Evolutionary conservation across 371 early-diverging fungal species (phyloP).

Genomic region (Blakeslea trispora): DNA sequence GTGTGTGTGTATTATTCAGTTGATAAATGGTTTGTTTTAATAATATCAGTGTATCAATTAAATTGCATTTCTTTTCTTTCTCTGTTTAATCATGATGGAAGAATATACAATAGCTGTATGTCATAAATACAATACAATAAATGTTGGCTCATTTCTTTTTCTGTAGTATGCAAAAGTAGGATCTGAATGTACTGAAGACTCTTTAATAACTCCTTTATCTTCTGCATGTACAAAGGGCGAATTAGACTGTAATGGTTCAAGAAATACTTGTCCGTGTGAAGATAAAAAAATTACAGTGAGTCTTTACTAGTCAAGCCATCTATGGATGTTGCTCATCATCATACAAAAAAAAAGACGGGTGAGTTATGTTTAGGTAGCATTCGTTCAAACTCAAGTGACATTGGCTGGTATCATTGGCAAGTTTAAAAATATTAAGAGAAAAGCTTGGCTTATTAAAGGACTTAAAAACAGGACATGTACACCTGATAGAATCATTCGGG

Average conservation of each 20-base stretch:
- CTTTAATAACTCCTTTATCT: too few relatives aligned
- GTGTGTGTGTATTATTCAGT: too few relatives aligned
- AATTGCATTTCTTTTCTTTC: neutral
- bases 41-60: too few relatives aligned
- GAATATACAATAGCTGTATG: too few relatives aligned
- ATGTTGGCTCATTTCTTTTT: too few relatives aligned
- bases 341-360: constrained; percentile 13
- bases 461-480: constrained; percentile 27
- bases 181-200: too few relatives aligned
- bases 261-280: constrained; percentile 9
- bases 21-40: constrained; percentile 1
- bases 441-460: too few relatives aligned
- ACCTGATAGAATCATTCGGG: constrained; percentile 18
- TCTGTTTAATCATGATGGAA: too few relatives aligned
- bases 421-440: too few relatives aligned
- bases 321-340: neutral
- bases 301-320: neutral
- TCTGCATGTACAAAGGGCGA: too few relatives aligned
- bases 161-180: too few relatives aligned
- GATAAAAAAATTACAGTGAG: constrained; percentile 19
- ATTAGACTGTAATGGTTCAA: constrained; percentile 19
- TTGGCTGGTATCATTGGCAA: constrained; percentile 29
- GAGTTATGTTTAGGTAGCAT: constrained; percentile 26
- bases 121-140: too few relatives aligned
- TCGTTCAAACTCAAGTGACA: constrained; percentile 11